A percentile compares a stretch with the other conserved stretches of the same genome.
phyloP scores from a whole-genome alignment of 345 rosid species.

The Acer yangbiense region DNA sequence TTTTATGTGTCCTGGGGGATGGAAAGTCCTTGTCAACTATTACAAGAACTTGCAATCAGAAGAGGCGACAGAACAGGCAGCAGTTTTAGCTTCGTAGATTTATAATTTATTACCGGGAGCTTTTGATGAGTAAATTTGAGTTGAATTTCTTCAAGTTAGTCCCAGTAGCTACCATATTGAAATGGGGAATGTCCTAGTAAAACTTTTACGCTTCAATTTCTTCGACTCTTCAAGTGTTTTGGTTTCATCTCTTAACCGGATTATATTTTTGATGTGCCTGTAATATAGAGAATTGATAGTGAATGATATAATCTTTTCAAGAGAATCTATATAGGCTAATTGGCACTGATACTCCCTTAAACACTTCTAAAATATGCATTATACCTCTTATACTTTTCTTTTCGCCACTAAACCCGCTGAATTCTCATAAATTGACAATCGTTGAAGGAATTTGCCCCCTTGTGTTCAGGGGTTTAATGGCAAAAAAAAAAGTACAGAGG shows the following conservation, averaged over 20 bases:
- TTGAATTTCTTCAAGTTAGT: neutral
- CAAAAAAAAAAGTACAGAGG: too few relatives aligned
- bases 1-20: constrained; percentile 94
- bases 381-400: too few relatives aligned
- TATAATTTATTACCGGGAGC: neutral
- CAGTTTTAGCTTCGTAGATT: constrained; percentile 39
- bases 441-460: too few relatives aligned
- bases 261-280: neutral
- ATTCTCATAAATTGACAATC: too few relatives aligned
- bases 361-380: too few relatives aligned
- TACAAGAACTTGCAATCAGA: constrained; percentile 69
- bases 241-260: neutral
- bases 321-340: neutral
- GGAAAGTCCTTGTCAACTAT: constrained; percentile 87
- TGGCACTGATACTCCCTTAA: too few relatives aligned
- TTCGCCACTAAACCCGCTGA: too few relatives aligned
- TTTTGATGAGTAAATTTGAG: neutral
- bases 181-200: neutral
- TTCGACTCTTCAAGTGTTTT: neutral
- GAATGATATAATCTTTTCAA: neutral
- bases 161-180: neutral
- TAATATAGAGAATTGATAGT: neutral
- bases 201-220: neutral
- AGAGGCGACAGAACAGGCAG: constrained; percentile 46
- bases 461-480: too few relatives aligned